A percentile compares a stretch with the other conserved stretches of the same genome.
Conservation (phyloP, 805 yeast species). For the Jamesozyma piceae region DNA sequence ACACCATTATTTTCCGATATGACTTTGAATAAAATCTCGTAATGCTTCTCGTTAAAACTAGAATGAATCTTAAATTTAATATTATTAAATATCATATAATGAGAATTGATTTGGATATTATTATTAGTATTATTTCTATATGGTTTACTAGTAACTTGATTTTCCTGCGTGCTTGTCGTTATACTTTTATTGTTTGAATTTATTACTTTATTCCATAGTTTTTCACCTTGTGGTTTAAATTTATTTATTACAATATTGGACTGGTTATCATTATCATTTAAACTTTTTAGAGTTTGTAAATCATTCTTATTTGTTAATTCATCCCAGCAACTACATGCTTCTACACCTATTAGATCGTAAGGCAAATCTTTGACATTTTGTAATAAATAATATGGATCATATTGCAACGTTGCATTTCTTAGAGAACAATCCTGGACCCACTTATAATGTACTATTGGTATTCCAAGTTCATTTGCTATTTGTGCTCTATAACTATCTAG, state of each 20-base stretch:
- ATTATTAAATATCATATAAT: slow-evolving; percentile 9
- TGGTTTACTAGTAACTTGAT: background rate
- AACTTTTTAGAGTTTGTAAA: background rate
- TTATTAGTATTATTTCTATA: too few relatives aligned
- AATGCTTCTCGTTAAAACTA: slow-evolving; percentile 14
- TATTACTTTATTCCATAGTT: slow-evolving; percentile 25
- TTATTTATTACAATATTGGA: slow-evolving; percentile 10
- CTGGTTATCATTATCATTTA: background rate
- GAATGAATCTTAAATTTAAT: slow-evolving; percentile 11
- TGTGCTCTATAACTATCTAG: slow-evolving; percentile 22
- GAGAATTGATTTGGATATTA: background rate
- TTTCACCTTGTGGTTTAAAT: slow-evolving; percentile 23
- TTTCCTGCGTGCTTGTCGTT: background rate
- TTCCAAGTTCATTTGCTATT: slow-evolving; percentile 34
- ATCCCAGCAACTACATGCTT: slow-evolving; percentile 26
- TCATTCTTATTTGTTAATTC: background rate
- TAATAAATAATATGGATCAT: slow-evolving; percentile 28
- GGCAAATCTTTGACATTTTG: slow-evolving; percentile 13
- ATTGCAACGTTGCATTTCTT: slow-evolving; percentile 35
- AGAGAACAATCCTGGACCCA: slow-evolving; percentile 37
- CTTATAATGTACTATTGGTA: slow-evolving; percentile 35
- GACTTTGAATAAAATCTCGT: slow-evolving; percentile 15
- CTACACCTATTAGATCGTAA: slow-evolving; percentile 27
- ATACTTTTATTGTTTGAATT: slow-evolving; percentile 6
- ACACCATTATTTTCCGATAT: slow-evolving; percentile 22